These are phyloP conservation scores for Apiospora arundinis DNA, from an alignment of 2,329 filamentous ascomycete species.

Conservation along the genomic window DNA sequence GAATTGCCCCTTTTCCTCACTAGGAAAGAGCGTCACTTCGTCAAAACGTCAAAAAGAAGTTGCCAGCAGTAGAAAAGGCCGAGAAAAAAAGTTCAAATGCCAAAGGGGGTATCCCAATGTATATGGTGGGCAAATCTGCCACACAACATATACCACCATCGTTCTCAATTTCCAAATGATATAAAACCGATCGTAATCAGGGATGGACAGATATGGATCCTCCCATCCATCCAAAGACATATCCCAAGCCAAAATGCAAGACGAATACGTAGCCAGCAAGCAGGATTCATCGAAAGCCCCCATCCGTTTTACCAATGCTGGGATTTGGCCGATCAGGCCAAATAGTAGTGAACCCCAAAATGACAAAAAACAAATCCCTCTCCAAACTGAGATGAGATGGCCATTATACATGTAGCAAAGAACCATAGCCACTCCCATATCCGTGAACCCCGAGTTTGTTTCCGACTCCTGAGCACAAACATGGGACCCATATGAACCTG, in stretches of 20 bases:
- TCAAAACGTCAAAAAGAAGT: not conserved
- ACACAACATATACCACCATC: not conserved
- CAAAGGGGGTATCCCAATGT: not conserved
- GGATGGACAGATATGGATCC: not conserved
- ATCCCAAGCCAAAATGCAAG: not conserved
- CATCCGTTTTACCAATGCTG: not conserved
- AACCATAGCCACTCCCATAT: not conserved
- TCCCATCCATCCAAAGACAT: not conserved
- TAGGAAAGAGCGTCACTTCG: not conserved
- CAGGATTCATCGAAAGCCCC: not conserved
- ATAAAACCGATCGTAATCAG: not conserved
- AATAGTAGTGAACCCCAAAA: not conserved
- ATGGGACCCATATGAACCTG: not conserved
- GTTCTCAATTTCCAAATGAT: slow-evolving; percentile 17
- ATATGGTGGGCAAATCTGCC: not conserved
- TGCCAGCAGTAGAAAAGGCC: not conserved
- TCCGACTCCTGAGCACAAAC: not conserved
- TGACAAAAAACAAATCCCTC: not conserved
- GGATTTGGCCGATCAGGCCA: not conserved
- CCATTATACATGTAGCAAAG: not conserved
- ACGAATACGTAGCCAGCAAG: not conserved
- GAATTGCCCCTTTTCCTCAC: not conserved
- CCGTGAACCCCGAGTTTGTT: not conserved
- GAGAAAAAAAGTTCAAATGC: not conserved
- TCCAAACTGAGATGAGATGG: not conserved